These are phyloP conservation scores for Aspergillus novoparasiticus DNA, from an alignment of 2,329 filamentous ascomycete genomes.

Conservation along the genomic window DNA sequence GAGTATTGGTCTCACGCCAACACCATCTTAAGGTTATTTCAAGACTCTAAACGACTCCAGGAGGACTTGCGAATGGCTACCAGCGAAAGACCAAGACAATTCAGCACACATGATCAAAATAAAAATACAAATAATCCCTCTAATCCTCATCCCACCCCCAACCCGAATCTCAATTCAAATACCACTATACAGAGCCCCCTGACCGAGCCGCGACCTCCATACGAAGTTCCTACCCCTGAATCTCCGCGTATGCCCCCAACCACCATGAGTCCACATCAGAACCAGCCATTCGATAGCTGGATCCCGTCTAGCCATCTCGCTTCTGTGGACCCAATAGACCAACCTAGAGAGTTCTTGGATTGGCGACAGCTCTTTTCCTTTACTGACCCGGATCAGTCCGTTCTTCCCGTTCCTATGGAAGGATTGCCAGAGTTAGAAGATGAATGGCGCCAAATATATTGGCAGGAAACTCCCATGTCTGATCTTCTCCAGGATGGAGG, in stretches of 20 bases:
- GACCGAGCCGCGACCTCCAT: conserved; percentile 24
- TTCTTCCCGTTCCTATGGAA: conserved; percentile 40
- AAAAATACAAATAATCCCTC: conserved; percentile 9
- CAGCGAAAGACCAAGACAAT: conserved; percentile 34
- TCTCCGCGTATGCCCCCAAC: conserved; percentile 28
- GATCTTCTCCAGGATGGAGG: conserved; percentile 44
- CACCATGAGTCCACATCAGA: conserved; percentile 28
- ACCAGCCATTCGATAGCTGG: conserved; percentile 34
- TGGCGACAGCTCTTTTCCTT: conserved; percentile 48
- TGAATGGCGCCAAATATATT: conserved; percentile 50
- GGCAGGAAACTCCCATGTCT: conserved; percentile 46
- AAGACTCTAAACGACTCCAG: conserved; percentile 46
- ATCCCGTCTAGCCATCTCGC: conserved; percentile 32
- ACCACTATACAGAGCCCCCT: conserved; percentile 23
- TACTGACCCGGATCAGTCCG: conserved; percentile 39
- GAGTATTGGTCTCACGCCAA: conserved; percentile 48
- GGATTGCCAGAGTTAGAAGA: conserved; percentile 45
- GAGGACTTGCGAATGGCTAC: conserved; percentile 44
- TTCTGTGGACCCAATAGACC: conserved; percentile 35
- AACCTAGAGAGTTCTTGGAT: conserved; percentile 39
- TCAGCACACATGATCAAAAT: conserved; percentile 18
- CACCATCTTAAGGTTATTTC: conserved; percentile 47
- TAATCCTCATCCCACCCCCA: neutral
- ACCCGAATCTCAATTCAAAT: conserved; percentile 19
- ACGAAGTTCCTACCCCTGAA: conserved; percentile 35